These are phyloP conservation scores for Pholiota microspora DNA, from an alignment of 768 basidiomycete genomes.

Conservation along the genomic window DNA sequence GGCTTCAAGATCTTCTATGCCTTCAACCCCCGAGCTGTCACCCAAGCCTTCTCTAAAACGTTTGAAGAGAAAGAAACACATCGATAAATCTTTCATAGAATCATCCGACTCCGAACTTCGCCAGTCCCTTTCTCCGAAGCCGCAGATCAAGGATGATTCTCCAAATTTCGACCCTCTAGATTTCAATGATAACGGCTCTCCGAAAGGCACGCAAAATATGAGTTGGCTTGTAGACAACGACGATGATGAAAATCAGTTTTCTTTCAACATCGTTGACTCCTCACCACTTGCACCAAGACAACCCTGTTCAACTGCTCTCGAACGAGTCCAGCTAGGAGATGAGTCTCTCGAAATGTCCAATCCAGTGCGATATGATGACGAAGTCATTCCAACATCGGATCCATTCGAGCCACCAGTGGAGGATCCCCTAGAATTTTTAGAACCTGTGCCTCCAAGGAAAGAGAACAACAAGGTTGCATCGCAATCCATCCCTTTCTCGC, in stretches of 20 bases:
- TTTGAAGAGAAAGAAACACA: constrained; percentile 6
- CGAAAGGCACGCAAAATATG: constrained; percentile 38
- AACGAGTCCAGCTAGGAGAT: constrained; percentile 17
- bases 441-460: constrained; percentile 1
- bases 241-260: constrained; percentile 56
- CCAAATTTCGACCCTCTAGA: neutral
- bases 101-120: constrained; percentile 27
- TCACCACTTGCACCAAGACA: constrained; percentile 33
- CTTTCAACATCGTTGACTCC: constrained; percentile 50
- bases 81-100: constrained; percentile 23
- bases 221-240: constrained; percentile 67
- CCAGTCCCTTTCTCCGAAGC: neutral
- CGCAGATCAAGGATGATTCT: neutral
- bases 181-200: neutral
- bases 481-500: neutral
- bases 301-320: neutral
- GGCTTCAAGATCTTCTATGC: neutral
- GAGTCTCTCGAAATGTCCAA: constrained; percentile 27
- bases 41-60: neutral
- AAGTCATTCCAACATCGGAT: constrained; percentile 12
- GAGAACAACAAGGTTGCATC: neutral
- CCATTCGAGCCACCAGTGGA: constrained; percentile 13
- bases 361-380: constrained; percentile 7
- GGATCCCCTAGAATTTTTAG: constrained; percentile 21
- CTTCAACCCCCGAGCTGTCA: constrained; percentile 5